Evolutionary conservation across 163 green algal genomes (phyloP), one percentile per base, ranked within the genome.

Genomic region (Volvox carteri): DNA sequence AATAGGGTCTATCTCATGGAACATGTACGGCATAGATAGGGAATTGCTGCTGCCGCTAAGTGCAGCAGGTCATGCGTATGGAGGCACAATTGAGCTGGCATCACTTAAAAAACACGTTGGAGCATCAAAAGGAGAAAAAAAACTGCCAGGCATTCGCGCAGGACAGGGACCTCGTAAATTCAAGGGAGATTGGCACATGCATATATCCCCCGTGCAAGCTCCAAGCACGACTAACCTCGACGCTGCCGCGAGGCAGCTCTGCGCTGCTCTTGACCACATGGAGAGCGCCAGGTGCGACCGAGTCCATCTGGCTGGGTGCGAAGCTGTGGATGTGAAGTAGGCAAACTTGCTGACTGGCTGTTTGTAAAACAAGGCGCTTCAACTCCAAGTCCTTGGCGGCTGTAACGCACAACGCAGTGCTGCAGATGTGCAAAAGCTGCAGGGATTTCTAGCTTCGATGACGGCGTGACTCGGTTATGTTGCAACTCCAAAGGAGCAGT

Each of bases 281-380:
- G 54, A 78, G 39, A 37, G 70, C 70, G 16, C 39, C 39, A 21
- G 70, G 23, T 54, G 70, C 39, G 11, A 52, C 37, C 14, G 70
- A 78, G 9, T 39, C 70, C 70, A 78, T 78, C 70, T 78, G 70
- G 37, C 39, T 78, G 70, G 70, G 56, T 21, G 37, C 39, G 60
- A 72, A 39, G 60, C 60, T 72, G 60, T 8, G 4, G n/a, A 39
- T 28, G 28, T 39, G 60, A 39, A 28, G 6, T 72, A 28, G 23
- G n/a, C 60, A 39, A 39, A 72, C 60, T 39, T 33, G 62, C 62
- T 12, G 8, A n/a, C n/a, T 5, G n/a, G 37, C 62, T 74, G 62
- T 12, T 37, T 37, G 9, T 28, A 25, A 74, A 74, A 74, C n/a
- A 28, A 42, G 18, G 9, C 62, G 14, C 62, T 35, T 4, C 21